Evolutionary conservation across 2,329 filamentous ascomycete genomes (phyloP), one percentile per base, ranked within the genome.

Genomic region (Pseudomassariella vexata): DNA sequence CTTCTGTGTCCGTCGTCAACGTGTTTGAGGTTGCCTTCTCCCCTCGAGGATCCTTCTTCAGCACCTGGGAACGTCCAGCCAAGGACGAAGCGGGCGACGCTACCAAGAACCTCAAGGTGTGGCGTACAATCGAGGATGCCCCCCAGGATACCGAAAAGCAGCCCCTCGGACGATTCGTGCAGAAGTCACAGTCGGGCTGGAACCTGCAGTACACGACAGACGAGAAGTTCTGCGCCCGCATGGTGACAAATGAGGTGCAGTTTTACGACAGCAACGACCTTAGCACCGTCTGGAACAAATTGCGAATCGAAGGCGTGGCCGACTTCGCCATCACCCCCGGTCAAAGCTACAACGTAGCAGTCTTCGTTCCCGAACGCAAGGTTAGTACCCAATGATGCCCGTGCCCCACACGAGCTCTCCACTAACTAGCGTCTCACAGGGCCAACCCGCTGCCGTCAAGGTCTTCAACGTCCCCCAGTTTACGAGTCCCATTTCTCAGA

Each of bases 11-110:
- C 37, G 77, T 88, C 25, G 66, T 82, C 38, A 90, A 94, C 55
- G 88, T 96, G 44, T 95, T 86, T 66, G 92, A 98, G 60, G 69
- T 98, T 39, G 86, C 82, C 44, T 98, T 98, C 65, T 98, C 92
- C 17, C 92, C 90, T 5, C 72, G 80, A 35, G 92, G 92, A 40
- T 92, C 85, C 36, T 98, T 85, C 62, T 70, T 96, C 56, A 95
- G 94, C 56, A 96, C 92, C 33, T 96, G 89, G 88, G 90, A 98
- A 68, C 81, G 92, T 21, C 84, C 88, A 7, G 73, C 76, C 45
- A 96, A 96, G 68, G 90, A 96, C 53, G 90, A 90, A 53, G 82
- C 85, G 39, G 92, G 92, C 36, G 87, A 95, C 60, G 88, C 92
- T 27, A 82, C 79, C 48, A 95, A 95, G 76, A 98, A 98, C 58